phyloP scores from a whole-genome alignment of 148 eudicot species.

The Hydrangea macrophylla region DNA sequence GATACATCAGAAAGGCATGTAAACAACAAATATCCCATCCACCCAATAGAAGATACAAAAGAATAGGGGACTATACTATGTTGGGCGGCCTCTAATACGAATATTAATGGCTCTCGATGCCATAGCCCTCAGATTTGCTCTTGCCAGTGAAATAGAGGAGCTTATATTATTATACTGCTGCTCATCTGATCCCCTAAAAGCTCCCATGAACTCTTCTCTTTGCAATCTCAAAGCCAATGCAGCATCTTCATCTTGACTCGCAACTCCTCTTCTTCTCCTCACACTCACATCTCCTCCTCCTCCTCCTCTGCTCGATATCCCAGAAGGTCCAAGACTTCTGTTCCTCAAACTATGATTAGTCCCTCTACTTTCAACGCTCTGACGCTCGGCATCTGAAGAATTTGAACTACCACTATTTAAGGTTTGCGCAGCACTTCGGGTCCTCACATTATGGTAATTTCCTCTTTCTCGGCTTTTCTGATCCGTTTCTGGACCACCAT shows the following conservation, averaged over 20 bases:
- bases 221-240: constrained; percentile 55
- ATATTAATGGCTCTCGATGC: constrained; percentile 26
- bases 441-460: too few species aligned
- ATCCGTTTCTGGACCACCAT: too few species aligned
- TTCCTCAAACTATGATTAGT: constrained; percentile 8
- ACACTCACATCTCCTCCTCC: constrained; percentile 21
- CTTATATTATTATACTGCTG: too few species aligned
- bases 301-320: constrained; percentile 15
- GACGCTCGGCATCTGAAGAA: constrained; percentile 28
- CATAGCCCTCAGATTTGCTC: too few species aligned
- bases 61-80: neutral
- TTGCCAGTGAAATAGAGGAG: too few species aligned
- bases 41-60: too few species aligned
- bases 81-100: constrained; percentile 12
- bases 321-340: constrained; percentile 18
- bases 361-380: constrained; percentile 22
- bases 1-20: too few species aligned
- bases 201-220: constrained; percentile 73
- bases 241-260: constrained; percentile 74
- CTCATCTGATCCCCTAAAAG: constrained; percentile 41
- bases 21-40: too few species aligned
- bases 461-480: too few species aligned
- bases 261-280: constrained; percentile 28
- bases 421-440: too few species aligned
- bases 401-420: too few species aligned